Evolutionary conservation across 2,329 filamentous ascomycete genomes (phyloP).

Genomic region (Colletotrichum tropicicola): DNA sequence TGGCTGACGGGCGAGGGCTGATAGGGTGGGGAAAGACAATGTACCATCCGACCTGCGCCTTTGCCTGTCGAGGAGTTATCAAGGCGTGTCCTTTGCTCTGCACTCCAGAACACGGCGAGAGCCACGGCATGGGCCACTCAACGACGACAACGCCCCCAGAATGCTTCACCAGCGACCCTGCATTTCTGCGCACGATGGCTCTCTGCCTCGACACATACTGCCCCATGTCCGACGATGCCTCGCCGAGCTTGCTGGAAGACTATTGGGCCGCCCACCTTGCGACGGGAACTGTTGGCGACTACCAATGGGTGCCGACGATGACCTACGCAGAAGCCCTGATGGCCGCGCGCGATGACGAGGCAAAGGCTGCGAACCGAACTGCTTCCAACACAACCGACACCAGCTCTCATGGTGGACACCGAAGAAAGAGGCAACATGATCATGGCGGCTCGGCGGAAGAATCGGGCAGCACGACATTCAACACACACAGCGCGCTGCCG

Average conservation of each 20-base stretch:
- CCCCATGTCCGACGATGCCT: constrained; percentile 11
- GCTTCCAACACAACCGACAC: not conserved
- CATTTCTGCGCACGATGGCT: constrained; percentile 42
- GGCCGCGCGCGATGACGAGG: not conserved
- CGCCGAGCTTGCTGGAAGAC: constrained; percentile 33
- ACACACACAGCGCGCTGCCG: not conserved
- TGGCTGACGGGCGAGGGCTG: constrained; percentile 37
- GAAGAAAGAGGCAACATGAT: not conserved
- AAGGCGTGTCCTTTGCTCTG: constrained; percentile 37
- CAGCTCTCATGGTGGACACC: not conserved
- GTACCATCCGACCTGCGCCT: constrained; percentile 45
- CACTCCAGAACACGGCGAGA: not conserved
- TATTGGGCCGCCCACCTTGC: constrained; percentile 43
- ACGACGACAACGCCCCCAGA: constrained; percentile 29
- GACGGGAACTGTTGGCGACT: constrained; percentile 37
- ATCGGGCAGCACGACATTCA: not conserved
- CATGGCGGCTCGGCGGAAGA: not conserved
- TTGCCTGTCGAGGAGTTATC: constrained; percentile 43
- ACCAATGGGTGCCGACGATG: constrained; percentile 33
- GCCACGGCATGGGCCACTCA: constrained; percentile 25
- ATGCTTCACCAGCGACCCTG: constrained; percentile 39
- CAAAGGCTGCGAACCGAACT: not conserved
- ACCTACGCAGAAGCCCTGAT: constrained; percentile 35
- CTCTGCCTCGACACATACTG: constrained; percentile 44
- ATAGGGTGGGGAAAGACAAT: constrained; percentile 45